Evolutionary conservation across 768 basidiomycete species (phyloP), one percentile per base, ranked within the genome.

Genomic region (Pisolithus microcarpus): DNA sequence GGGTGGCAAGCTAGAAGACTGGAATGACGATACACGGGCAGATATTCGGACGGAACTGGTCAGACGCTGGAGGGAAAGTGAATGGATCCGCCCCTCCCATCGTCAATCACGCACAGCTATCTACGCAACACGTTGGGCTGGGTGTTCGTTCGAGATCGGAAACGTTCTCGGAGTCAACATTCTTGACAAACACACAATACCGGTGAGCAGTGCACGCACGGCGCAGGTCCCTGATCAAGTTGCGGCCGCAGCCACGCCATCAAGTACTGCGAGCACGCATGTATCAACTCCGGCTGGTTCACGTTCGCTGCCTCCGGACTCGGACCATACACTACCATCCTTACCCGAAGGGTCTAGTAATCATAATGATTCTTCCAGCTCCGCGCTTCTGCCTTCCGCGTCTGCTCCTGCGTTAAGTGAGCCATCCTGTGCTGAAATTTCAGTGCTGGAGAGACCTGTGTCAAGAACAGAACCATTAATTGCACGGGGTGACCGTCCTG

Each of bases 121-220:
- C n/a, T 24, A 40, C 23, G 49, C 56, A 15, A 66, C 62, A 13
- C 71, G 67, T 19, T 90, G 86, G 85, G 75, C 86, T 26, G 87
- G 89, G 24, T 74, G 73, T 21, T 87, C 81, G 52, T 91, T 91
- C 55, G 85, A 88, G 59, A 72, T 91, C 36, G 89, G 89, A 3
- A 75, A 75, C n/a, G 75, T 91, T 53, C 70, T 90, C 36, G 89
- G 87, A 10, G 75, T 89, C 46, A 77, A 81, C 54, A 68, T 85
- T 30, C 68, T 84, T 45, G 69, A 75, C 46, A 37, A 23, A 40
- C 57, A 56, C 21, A 15, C 30, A 44, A 55, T 4, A 19, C 46
- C 26, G 46, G 36, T 26, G 50, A 51, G 8, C 53, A 52, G 26
- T 23, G 4, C 44, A 51, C 2, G 55, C 51, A 34, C 50, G 23